Evolutionary conservation across 176 grass and related monocot species (phyloP).

Genomic region (Microstegium vimineum): DNA sequence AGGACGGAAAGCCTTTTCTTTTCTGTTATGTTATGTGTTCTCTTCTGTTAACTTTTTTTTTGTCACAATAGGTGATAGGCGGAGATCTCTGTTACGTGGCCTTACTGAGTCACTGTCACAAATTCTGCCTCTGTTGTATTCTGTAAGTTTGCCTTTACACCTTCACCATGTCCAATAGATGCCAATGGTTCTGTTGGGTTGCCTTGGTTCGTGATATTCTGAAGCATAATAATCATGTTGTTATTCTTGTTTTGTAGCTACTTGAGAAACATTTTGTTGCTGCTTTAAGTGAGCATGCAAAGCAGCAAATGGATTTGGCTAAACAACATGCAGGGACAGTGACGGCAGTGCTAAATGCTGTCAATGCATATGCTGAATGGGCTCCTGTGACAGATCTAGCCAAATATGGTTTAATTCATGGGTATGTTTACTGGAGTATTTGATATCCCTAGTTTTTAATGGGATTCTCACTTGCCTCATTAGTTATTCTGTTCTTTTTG

Average conservation of each 20-base stretch:
- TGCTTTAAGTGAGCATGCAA: conserved; percentile 65
- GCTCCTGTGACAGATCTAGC: conserved; percentile 92
- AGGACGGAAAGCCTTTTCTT: not conserved
- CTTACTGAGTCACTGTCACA: conserved; percentile 84
- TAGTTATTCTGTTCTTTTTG: conserved; percentile 10
- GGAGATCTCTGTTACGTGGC: conserved; percentile 73
- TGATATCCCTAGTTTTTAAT: not conserved
- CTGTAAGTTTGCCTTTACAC: conserved; percentile 53
- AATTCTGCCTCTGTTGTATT: conserved; percentile 86
- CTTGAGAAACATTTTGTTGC: conserved; percentile 93
- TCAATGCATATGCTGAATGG: conserved; percentile 98
- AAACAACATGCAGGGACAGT: conserved; percentile 80
- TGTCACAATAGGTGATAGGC: conserved; percentile 71
- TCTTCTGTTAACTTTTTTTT: conserved; percentile 14
- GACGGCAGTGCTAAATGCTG: conserved; percentile 82
- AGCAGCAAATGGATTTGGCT: conserved; percentile 70
- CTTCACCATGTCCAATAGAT: conserved; percentile 17
- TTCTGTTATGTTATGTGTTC: not conserved
- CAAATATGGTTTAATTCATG: conserved; percentile 88
- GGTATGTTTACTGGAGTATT: conserved; percentile 46
- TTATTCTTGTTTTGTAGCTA: conserved; percentile 56
- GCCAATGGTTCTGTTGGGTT: not conserved
- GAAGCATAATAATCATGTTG: conserved; percentile 16
- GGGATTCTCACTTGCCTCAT: conserved; percentile 12
- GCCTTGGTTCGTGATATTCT: not conserved